These are phyloP conservation scores for Vaccinium myrtillus DNA, from an alignment of 148 eudicot genomes.

Conservation along the genomic window DNA sequence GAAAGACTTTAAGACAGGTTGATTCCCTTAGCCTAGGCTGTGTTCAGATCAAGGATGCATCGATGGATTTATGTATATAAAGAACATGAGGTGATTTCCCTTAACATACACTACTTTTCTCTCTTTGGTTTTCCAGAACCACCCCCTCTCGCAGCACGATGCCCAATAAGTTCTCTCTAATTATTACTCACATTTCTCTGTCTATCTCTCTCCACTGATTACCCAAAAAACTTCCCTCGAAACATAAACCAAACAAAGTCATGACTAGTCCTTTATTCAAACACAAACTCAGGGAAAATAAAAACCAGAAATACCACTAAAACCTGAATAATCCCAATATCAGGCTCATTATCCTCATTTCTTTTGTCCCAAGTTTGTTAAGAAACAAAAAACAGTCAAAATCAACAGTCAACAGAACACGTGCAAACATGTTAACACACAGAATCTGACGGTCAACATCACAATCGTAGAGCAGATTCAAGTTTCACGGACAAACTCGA, in stretches of 20 bases:
- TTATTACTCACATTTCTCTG: no score
- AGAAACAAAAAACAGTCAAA: neutral
- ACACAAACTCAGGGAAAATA: neutral
- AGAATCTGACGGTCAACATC: neutral
- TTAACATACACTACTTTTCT: neutral
- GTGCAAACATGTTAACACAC: neutral
- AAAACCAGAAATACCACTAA: neutral
- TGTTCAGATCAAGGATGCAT: neutral
- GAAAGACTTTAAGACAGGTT: neutral
- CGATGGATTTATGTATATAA: neutral
- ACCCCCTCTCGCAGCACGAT: no score
- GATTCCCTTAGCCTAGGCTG: neutral
- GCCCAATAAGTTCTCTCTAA: no score
- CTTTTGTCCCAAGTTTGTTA: neutral
- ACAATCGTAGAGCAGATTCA: neutral
- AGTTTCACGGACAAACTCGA: neutral
- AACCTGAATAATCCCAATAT: neutral
- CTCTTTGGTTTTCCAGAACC: no score
- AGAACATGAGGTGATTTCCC: neutral
- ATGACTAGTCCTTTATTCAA: neutral
- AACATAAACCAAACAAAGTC: no score
- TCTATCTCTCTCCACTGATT: no score
- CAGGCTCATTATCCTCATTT: no score
- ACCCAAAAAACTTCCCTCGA: no score
- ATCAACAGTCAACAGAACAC: no score